Base-by-base conservation (phyloP, 495 filamentous ascomycete species). In the Glutinoglossum americanum region DNA sequence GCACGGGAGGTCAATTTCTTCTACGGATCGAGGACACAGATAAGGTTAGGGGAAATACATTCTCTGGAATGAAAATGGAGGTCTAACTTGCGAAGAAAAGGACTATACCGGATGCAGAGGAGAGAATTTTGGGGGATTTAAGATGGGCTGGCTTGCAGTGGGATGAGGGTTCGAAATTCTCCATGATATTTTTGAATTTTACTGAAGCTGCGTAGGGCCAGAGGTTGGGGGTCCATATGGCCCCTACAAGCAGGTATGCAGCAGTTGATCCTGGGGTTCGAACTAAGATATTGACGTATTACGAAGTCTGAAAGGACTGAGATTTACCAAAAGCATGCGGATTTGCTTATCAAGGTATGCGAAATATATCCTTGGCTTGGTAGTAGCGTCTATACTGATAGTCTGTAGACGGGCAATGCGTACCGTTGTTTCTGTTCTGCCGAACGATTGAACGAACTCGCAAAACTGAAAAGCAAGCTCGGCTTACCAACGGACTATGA, bases 11-110 rank as follows among this genome's bases (percentile, higher is more conserved):
- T n/a, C 83, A 96, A 69, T 97, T 98, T 62, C 63, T 98, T 3
- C 69, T 98, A 32, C 80, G 92, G 54, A 79, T 98, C 61, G 92
- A 98, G 73, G 92, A 98, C 65, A 98, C 92, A 37, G 92, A 98
- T 71, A 82, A 86, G 78, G 89, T 94, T 45, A 13, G 64, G 49
- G 74, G 33, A 32, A 21, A 5, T n/a, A 39, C 33, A 9, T 13
- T 33, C 7, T 45, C 2, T n/a, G 3, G 32, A 51, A 4, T 28
- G 5, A 41, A 51, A 37, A 54, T 49, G 37, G 57, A 27, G 61
- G 54, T 66, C 71, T 75, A 63, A 77, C 61, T 35, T 49, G 23
- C 60, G 53, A 66, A 87, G 84, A 87, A 81, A 79, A 75, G 85
- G 61, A 85, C 82, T 15, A 80, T 96, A 27, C 70, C 73, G 1